Evolutionary conservation across 495 filamentous ascomycete genomes (phyloP).

Genomic region (Neurospora intermedia): DNA sequence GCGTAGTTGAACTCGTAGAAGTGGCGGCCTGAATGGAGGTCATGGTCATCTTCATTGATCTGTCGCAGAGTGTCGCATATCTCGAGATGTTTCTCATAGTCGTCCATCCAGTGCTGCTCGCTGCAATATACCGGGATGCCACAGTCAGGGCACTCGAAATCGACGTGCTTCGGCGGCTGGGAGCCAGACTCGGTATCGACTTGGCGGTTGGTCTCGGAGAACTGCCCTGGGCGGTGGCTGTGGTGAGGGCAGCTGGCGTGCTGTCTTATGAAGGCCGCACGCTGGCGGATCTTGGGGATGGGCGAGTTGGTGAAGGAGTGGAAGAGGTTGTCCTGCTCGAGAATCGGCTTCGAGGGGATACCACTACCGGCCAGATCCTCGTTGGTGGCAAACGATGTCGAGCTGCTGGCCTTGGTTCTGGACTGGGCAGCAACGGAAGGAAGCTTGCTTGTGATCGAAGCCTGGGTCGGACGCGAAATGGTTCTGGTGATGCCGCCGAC

Average conservation of each 20-base stretch:
- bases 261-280: slow-evolving; percentile 80
- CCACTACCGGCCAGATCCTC: background rate
- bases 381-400: background rate
- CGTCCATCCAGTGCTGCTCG: slow-evolving; percentile 86
- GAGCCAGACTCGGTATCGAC: slow-evolving; percentile 27
- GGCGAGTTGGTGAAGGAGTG: slow-evolving; percentile 85
- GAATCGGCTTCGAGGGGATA: slow-evolving; percentile 27
- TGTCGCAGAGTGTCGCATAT: slow-evolving; percentile 84
- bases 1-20: slow-evolving; percentile 94
- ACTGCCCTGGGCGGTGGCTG: slow-evolving; percentile 59
- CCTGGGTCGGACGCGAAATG: background rate
- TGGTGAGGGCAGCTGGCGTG: slow-evolving; percentile 90
- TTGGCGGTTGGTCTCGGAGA: slow-evolving; percentile 38
- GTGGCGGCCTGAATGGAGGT: slow-evolving; percentile 76
- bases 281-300: slow-evolving; percentile 66
- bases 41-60: slow-evolving; percentile 97
- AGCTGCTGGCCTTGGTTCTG: slow-evolving; percentile 2
- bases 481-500: background rate
- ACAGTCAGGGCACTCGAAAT: slow-evolving; percentile 94
- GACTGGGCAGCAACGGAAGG: slow-evolving; percentile 11
- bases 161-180: slow-evolving; percentile 62
- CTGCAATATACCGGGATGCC: slow-evolving; percentile 89
- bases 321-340: slow-evolving; percentile 78
- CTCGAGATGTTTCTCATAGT: slow-evolving; percentile 84
- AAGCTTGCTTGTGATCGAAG: slow-evolving; percentile 7